Evolutionary conservation across 2,329 filamentous ascomycete species (phyloP).

Genomic region (Orbilia blumenaviensis): DNA sequence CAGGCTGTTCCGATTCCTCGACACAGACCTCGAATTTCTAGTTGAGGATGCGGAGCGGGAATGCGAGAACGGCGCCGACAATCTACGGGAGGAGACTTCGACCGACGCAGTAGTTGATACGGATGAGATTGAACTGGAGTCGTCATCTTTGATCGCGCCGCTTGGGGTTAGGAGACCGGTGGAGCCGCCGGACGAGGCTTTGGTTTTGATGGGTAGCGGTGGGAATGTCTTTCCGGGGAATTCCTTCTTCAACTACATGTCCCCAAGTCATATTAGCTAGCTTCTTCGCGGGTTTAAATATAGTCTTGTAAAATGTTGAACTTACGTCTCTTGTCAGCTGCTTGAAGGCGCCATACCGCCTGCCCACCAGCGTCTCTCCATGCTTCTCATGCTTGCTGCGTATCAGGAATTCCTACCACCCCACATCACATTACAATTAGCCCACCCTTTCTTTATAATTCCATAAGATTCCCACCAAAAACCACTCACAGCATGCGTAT

Average conservation of each 20-base stretch:
- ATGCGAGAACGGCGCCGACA: conserved; percentile 61
- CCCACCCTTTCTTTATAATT: background rate
- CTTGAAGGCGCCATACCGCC: conserved; percentile 87
- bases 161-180: conserved; percentile 69
- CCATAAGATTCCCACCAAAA: background rate
- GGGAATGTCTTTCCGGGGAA: conserved; percentile 90
- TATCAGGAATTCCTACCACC: conserved; percentile 85
- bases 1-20: conserved; percentile 54
- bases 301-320: background rate
- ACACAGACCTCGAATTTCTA: conserved; percentile 55
- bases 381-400: conserved; percentile 81
- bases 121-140: conserved; percentile 69
- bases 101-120: conserved; percentile 79
- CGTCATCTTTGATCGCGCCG: conserved; percentile 71
- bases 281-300: background rate
- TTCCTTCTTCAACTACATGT: conserved; percentile 73
- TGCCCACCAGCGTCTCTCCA: conserved; percentile 79
- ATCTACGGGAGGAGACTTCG: conserved; percentile 27
- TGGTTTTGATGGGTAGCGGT: conserved; percentile 90
- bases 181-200: conserved; percentile 64
- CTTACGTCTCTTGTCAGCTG: conserved; percentile 74
- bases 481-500: conserved; percentile 81
- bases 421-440: no score
- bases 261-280: conserved; percentile 7
- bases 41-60: conserved; percentile 22